Percentiles rank a stretch among this genome's conserved stretches.
phyloP scores from a whole-genome alignment of 129 eudicot species.

The Glebionis coronaria region DNA sequence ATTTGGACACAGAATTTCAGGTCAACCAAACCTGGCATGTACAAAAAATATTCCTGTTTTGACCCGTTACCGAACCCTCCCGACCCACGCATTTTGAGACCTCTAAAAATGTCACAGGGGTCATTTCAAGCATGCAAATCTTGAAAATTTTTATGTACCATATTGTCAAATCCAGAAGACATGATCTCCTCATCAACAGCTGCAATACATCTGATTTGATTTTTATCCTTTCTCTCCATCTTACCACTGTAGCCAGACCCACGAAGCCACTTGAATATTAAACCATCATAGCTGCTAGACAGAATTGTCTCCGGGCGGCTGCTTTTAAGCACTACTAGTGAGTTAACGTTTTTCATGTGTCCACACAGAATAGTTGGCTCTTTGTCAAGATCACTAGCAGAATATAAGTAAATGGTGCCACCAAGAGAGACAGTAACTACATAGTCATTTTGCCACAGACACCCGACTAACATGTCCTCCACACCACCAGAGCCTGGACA shows the following conservation, averaged over 20 bases:
- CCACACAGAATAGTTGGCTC: slow-evolving; percentile 71
- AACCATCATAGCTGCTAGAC: slow-evolving; percentile 90
- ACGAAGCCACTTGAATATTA: slow-evolving; percentile 70
- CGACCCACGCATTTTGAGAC: neutral
- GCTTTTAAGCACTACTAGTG: slow-evolving; percentile 60
- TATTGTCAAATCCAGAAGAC: slow-evolving; percentile 81
- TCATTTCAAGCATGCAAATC: slow-evolving; percentile 16
- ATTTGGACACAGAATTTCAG: neutral
- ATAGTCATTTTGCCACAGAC: slow-evolving; percentile 88
- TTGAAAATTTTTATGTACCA: slow-evolving; percentile 41
- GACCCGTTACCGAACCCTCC: neutral
- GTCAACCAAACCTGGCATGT: neutral
- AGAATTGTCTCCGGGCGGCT: slow-evolving; percentile 56
- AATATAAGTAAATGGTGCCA: slow-evolving; percentile 72
- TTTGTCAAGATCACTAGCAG: slow-evolving; percentile 76
- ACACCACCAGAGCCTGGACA: slow-evolving; percentile 84
- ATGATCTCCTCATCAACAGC: slow-evolving; percentile 75
- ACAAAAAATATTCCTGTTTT: neutral
- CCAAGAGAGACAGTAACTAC: slow-evolving; percentile 91
- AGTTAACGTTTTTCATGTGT: slow-evolving; percentile 81
- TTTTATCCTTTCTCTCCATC: slow-evolving; percentile 59
- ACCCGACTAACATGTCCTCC: slow-evolving; percentile 95
- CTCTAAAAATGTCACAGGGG: slow-evolving; percentile 2
- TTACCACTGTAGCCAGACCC: slow-evolving; percentile 73
- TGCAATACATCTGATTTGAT: slow-evolving; percentile 81